Evolutionary conservation across 768 basidiomycete genomes (phyloP).

Genomic region (Tubosaeta brunneosetosa): DNA sequence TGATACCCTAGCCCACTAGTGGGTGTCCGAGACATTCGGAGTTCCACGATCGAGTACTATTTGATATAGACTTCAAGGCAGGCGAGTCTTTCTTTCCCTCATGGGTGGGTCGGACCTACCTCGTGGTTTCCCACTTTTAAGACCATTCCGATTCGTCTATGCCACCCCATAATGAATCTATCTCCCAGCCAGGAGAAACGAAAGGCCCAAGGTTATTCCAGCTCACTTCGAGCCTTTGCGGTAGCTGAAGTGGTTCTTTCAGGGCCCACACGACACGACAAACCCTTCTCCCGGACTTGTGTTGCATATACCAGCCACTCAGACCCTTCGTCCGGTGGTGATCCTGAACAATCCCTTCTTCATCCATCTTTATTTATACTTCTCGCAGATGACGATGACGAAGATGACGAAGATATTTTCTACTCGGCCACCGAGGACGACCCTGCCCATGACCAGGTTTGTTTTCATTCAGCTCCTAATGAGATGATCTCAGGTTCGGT

Average conservation of each 20-base stretch:
- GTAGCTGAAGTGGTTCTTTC: not conserved
- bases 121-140: conserved; percentile 14
- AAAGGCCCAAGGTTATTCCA: conserved; percentile 14
- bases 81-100: too few species aligned
- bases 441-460: conserved; percentile 5
- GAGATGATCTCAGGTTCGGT: not conserved
- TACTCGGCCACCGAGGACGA: conserved; percentile 6
- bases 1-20: too few species aligned
- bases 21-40: too few species aligned
- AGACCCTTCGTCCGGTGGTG: not conserved
- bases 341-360: conserved; percentile 4
- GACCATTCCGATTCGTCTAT: not conserved
- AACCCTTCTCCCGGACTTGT: not conserved
- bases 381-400: not conserved
- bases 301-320: not conserved
- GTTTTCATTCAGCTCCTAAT: not conserved
- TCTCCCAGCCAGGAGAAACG: conserved; percentile 14
- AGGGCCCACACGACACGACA: conserved; percentile 6
- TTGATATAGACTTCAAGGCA: too few species aligned
- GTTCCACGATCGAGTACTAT: too few species aligned
- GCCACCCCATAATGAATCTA: conserved; percentile 9
- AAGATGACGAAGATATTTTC: conserved; percentile 12
- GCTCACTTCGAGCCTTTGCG: too few species aligned
- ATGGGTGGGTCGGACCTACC: too few species aligned
- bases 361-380: not conserved